These are phyloP conservation scores for Neodidymelliopsis sp. DNA, from an alignment of 2,329 filamentous ascomycete species.

Conservation along the genomic window DNA sequence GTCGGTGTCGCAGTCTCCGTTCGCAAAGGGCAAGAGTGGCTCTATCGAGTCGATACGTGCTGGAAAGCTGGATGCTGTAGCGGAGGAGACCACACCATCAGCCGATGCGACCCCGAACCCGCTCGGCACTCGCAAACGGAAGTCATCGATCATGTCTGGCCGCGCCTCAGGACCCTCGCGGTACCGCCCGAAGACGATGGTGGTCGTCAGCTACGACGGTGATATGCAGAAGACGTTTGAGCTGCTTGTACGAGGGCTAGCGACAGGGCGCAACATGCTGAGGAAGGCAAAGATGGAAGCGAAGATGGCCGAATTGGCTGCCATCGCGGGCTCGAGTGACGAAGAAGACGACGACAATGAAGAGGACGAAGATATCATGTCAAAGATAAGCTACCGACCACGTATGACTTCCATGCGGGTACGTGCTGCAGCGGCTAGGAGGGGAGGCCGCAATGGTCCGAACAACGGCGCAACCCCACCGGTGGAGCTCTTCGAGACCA, in stretches of 20 bases:
- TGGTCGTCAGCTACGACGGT: conserved; percentile 92
- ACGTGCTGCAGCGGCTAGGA: conserved; percentile 26
- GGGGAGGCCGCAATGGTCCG: conserved; percentile 16
- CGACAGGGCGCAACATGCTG: conserved; percentile 80
- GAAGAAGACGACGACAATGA: conserved; percentile 36
- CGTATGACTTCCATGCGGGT: conserved; percentile 44
- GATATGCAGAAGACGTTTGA: conserved; percentile 86
- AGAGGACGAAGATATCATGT: conserved; percentile 36
- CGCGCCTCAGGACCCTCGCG: conserved; percentile 56
- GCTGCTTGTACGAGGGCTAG: conserved; percentile 80
- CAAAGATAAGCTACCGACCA: conserved; percentile 49
- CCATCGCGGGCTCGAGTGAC: conserved; percentile 41
- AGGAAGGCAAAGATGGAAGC: conserved; percentile 87
- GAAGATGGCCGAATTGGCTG: conserved; percentile 64
- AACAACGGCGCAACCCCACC: conserved; percentile 25
- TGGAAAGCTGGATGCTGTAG: conserved; percentile 31
- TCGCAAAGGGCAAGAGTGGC: conserved; percentile 41
- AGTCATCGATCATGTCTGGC: conserved; percentile 53
- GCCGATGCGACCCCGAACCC: conserved; percentile 27
- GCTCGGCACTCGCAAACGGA: conserved; percentile 49
- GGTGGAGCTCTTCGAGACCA: conserved; percentile 61
- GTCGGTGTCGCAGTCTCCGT: conserved; percentile 35
- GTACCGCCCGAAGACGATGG: conserved; percentile 75
- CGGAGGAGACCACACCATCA: conserved; percentile 27
- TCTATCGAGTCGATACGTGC: conserved; percentile 48